A percentile compares a stretch with the other conserved stretches of the same genome.
These are phyloP conservation scores for Terana coerulea DNA, from an alignment of 768 basidiomycete genomes.

Conservation along the genomic window DNA sequence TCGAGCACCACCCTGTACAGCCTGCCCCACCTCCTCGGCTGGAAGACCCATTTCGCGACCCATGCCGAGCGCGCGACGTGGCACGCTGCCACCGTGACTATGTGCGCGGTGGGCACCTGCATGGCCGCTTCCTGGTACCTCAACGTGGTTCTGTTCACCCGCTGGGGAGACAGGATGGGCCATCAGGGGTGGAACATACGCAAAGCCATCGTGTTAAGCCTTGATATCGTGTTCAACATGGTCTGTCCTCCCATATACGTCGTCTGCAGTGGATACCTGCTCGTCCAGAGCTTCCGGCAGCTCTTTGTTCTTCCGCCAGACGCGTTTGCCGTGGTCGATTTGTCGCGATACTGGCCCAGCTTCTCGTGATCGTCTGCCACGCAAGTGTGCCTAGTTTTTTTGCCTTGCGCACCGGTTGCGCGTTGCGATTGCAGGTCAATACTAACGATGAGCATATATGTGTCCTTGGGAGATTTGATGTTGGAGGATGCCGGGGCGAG, in stretches of 20 bases:
- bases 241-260: background rate
- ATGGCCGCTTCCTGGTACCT: background rate
- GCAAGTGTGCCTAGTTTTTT: too few relatives aligned
- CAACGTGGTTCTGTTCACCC: too few relatives aligned
- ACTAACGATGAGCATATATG: too few relatives aligned
- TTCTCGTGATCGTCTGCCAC: background rate
- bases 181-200: too few relatives aligned
- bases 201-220: too few relatives aligned
- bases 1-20: background rate
- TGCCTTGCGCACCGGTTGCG: too few relatives aligned
- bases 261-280: background rate
- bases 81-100: background rate
- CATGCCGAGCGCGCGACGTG: background rate
- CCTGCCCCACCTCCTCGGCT: background rate
- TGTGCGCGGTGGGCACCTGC: background rate
- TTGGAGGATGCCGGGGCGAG: too few relatives aligned
- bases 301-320: background rate
- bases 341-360: background rate
- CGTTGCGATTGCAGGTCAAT: too few relatives aligned
- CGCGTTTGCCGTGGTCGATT: background rate
- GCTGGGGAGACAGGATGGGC: too few relatives aligned
- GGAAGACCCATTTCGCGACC: background rate
- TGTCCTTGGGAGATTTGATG: too few relatives aligned
- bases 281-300: background rate
- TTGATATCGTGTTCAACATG: background rate